Evolutionary conservation across 257 asterid genomes (phyloP).

Genomic region (Solanum ossicruentum): DNA sequence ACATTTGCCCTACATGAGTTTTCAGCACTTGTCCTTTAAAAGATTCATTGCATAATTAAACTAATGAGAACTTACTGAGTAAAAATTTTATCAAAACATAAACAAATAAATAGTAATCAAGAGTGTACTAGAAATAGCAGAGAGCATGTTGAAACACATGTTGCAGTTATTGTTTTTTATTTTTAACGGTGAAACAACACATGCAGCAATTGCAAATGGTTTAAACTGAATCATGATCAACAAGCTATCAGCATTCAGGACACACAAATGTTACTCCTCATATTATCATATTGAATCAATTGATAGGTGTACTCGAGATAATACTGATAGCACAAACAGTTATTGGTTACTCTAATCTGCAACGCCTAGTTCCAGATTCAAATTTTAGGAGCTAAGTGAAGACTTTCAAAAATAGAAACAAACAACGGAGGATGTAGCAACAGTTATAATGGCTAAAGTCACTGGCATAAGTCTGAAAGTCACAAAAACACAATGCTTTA

Average conservation of each 20-base stretch:
- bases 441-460: background rate
- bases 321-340: background rate
- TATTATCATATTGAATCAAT: background rate
- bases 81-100: background rate
- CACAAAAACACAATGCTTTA: constrained; percentile 5
- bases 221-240: background rate
- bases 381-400: background rate
- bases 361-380: background rate
- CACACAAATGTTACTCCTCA: background rate
- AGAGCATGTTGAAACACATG: background rate
- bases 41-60: constrained; percentile 6
- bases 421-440: background rate
- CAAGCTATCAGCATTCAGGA: background rate
- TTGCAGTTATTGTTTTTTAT: background rate
- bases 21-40: constrained; percentile 30
- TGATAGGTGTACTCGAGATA: background rate
- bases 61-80: background rate
- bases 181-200: background rate
- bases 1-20: constrained; percentile 63
- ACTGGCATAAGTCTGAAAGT: background rate
- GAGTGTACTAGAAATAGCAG: background rate
- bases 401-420: background rate
- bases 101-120: background rate
- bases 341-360: background rate
- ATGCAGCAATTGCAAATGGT: background rate